These are phyloP conservation scores for Alternaria gaisen DNA, from an alignment of 2,329 filamentous ascomycete species.

Conservation along the genomic window DNA sequence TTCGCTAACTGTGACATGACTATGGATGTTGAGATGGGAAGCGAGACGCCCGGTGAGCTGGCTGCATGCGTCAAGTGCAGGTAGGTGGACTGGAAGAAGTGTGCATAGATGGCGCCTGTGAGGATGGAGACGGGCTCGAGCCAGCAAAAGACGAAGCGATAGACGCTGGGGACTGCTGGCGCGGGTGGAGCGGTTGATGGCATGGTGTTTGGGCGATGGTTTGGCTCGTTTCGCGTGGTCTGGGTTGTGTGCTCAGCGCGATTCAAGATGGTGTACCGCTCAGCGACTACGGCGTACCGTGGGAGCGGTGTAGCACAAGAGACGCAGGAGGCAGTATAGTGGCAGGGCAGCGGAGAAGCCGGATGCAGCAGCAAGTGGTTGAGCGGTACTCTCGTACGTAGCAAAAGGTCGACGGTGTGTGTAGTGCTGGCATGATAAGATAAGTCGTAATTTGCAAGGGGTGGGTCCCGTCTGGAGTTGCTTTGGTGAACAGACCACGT, in stretches of 20 bases:
- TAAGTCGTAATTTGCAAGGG: slow-evolving; percentile 11
- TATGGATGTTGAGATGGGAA: slow-evolving; percentile 70
- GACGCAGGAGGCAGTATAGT: background rate
- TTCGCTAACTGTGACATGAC: slow-evolving; percentile 79
- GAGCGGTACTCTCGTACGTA: slow-evolving; percentile 1
- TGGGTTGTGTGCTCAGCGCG: slow-evolving; percentile 17
- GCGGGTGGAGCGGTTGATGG: slow-evolving; percentile 41
- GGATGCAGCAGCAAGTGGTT: slow-evolving; percentile 3
- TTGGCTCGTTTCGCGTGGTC: slow-evolving; percentile 18
- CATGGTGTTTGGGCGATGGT: slow-evolving; percentile 21
- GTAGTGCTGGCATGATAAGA: slow-evolving; percentile 8
- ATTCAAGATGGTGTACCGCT: slow-evolving; percentile 12
- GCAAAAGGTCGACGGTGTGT: background rate
- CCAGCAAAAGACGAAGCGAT: slow-evolving; percentile 78
- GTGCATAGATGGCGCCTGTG: slow-evolving; percentile 63
- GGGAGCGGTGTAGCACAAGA: slow-evolving; percentile 8
- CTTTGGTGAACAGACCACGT: slow-evolving; percentile 15
- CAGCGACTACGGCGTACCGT: slow-evolving; percentile 6
- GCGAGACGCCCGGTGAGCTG: slow-evolving; percentile 56
- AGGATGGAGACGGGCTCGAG: slow-evolving; percentile 70
- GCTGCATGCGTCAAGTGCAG: slow-evolving; percentile 69
- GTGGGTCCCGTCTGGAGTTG: slow-evolving; percentile 10
- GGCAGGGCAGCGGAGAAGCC: slow-evolving; percentile 1
- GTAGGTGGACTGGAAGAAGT: slow-evolving; percentile 64
- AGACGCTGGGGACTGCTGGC: slow-evolving; percentile 64